Conservation (phyloP, 345 rosid genomes). For the Iberis pinnata region DNA sequence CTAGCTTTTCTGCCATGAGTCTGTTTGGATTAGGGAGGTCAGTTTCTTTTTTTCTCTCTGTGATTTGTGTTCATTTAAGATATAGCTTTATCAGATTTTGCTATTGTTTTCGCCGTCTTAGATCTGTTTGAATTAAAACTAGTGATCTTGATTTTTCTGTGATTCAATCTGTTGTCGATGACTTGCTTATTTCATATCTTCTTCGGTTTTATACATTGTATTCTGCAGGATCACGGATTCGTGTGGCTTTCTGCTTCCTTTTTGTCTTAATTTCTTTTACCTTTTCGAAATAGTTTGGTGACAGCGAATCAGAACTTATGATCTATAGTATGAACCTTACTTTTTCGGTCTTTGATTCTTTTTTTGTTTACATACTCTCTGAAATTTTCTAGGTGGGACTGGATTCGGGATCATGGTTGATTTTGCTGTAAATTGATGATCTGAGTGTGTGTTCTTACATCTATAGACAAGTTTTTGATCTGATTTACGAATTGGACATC, state of each 20-base stretch:
- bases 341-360: background rate
- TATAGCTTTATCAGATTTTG: background rate
- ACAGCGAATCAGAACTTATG: slow-evolving; percentile 11
- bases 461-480: no score
- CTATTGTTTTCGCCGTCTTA: slow-evolving; percentile 18
- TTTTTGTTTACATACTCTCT: no score
- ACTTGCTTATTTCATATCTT: no score
- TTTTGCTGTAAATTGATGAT: slow-evolving; percentile 1
- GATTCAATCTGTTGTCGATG: slow-evolving; percentile 4
- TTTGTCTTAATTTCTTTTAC: background rate
- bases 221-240: slow-evolving; percentile 15
- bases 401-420: background rate
- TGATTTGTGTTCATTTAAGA: background rate
- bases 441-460: background rate
- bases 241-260: background rate
- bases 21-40: slow-evolving; percentile 30
- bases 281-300: background rate
- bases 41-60: background rate
- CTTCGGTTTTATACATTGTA: background rate
- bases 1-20: slow-evolving; percentile 22
- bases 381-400: no score
- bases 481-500: no score
- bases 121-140: slow-evolving; percentile 16
- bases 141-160: slow-evolving; percentile 13
- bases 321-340: slow-evolving; percentile 14